Percentiles rank a stretch among this genome's conserved stretches.
Evolutionary conservation across 306 rosid genomes (phyloP).

Genomic region (Quercus mongolica): DNA sequence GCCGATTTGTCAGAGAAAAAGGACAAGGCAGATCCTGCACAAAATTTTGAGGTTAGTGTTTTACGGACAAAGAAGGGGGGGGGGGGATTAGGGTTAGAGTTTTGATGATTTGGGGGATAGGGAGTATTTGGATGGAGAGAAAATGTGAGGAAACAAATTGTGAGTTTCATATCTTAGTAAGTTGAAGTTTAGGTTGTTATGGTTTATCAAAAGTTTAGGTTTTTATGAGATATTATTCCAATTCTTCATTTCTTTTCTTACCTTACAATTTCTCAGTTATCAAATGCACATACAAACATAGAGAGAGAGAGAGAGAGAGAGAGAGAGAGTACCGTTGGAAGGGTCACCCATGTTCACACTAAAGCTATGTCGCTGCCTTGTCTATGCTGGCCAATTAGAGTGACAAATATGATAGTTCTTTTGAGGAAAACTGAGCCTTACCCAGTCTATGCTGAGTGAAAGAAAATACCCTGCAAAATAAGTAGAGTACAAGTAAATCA

Average conservation of each 20-base stretch:
- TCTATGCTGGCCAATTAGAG: too few relatives aligned
- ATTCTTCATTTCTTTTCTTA: background rate
- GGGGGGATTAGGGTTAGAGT: background rate
- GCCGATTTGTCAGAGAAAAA: conserved; percentile 64
- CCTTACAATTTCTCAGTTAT: conserved; percentile 1
- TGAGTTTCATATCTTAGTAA: background rate
- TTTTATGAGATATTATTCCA: background rate
- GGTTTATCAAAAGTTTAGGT: background rate
- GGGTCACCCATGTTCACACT: conserved; percentile 53
- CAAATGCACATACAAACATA: background rate
- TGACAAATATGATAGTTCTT: too few relatives aligned
- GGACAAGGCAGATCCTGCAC: conserved; percentile 39
- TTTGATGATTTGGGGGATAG: conserved; percentile 1
- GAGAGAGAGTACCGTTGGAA: conserved; percentile 38
- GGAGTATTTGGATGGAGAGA: conserved; percentile 4
- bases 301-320: conserved; percentile 2
- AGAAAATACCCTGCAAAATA: too few relatives aligned
- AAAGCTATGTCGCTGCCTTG: too few relatives aligned
- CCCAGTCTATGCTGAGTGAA: too few relatives aligned
- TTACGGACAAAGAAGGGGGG: background rate
- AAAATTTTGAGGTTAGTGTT: too few relatives aligned
- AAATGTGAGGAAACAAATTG: background rate
- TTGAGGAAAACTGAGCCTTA: too few relatives aligned
- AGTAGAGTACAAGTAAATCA: too few relatives aligned
- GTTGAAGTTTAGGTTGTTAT: background rate